phyloP scores from a whole-genome alignment of 805 yeast species.

The Kurtzmaniella fragi region DNA sequence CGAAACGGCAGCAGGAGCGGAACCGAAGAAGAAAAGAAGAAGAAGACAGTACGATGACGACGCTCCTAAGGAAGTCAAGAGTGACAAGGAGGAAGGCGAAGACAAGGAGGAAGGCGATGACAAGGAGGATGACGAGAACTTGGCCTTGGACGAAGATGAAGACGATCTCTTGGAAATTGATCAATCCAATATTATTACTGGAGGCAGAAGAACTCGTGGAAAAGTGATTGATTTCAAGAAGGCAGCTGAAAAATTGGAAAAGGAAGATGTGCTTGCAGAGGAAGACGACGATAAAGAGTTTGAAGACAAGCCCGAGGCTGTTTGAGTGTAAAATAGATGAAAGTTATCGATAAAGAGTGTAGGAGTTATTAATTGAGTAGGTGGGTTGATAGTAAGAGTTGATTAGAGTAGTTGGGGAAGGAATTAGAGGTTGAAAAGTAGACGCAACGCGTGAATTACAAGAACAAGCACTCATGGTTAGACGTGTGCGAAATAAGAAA shows the following conservation, averaged over 20 bases:
- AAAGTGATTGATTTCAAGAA: slow-evolving; percentile 79
- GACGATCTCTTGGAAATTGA: slow-evolving; percentile 81
- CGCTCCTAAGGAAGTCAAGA: slow-evolving; percentile 39
- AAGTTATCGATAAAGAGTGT: too few relatives aligned
- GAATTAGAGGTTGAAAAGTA: too few relatives aligned
- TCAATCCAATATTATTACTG: slow-evolving; percentile 73
- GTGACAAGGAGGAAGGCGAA: slow-evolving; percentile 42
- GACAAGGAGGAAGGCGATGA: slow-evolving; percentile 44
- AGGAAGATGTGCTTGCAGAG: slow-evolving; percentile 36
- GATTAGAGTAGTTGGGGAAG: too few relatives aligned
- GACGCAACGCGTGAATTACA: too few relatives aligned
- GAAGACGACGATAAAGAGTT: slow-evolving; percentile 47
- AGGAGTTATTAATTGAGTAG: too few relatives aligned
- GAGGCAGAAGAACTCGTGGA: slow-evolving; percentile 88
- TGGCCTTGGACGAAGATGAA: slow-evolving; percentile 64
- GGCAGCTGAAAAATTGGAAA: slow-evolving; percentile 67
- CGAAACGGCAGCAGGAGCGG: slow-evolving; percentile 6
- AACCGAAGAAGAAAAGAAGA: slow-evolving; percentile 43
- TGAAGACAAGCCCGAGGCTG: slow-evolving; percentile 29
- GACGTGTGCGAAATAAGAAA: too few relatives aligned
- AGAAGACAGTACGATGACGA: slow-evolving; percentile 56
- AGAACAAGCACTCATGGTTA: too few relatives aligned
- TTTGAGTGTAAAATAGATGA: too few relatives aligned
- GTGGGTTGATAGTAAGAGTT: too few relatives aligned
- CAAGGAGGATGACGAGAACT: slow-evolving; percentile 48